Conservation (phyloP, 1,284 basidiomycete genomes). For the Trichosporon coremiiforme region DNA sequence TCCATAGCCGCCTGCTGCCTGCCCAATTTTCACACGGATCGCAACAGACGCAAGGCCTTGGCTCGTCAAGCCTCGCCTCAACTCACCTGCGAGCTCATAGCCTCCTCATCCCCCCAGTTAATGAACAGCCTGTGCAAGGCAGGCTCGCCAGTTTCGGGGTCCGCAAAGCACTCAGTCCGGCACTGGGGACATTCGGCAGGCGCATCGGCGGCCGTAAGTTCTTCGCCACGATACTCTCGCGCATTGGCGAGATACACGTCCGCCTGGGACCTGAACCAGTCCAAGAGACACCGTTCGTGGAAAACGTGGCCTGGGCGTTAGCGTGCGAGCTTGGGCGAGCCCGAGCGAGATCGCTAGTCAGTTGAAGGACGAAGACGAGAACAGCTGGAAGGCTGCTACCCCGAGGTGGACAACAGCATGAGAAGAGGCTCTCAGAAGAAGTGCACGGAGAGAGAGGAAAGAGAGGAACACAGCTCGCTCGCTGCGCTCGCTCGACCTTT, state of each 20-base stretch:
- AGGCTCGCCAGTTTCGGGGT: constrained; percentile 42
- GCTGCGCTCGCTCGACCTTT: background rate
- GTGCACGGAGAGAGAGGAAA: background rate
- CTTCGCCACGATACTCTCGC: constrained; percentile 33
- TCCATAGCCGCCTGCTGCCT: no score
- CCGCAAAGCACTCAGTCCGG: constrained; percentile 43
- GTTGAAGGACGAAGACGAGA: no score
- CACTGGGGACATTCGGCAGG: constrained; percentile 48
- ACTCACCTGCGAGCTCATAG: constrained; percentile 1
- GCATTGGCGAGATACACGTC: constrained; percentile 33
- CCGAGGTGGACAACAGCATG: no score
- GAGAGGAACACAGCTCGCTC: background rate
- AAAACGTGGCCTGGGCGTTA: constrained; percentile 47
- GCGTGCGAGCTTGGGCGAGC: background rate
- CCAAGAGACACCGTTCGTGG: constrained; percentile 44
- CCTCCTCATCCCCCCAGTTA: constrained; percentile 37
- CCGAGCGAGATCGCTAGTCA: no score
- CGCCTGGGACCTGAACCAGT: constrained; percentile 45
- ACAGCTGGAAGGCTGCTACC: background rate
- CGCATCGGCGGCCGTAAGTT: constrained; percentile 36
- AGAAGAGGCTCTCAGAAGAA: background rate
- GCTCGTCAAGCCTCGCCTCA: background rate
- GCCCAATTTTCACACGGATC: no score
- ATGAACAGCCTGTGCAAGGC: constrained; percentile 45
- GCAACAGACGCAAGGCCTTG: no score